A percentile compares a stretch with the other conserved stretches of the same genome.
Conservation (phyloP, 2,329 filamentous ascomycete genomes). For the Aspergillus niger region DNA sequence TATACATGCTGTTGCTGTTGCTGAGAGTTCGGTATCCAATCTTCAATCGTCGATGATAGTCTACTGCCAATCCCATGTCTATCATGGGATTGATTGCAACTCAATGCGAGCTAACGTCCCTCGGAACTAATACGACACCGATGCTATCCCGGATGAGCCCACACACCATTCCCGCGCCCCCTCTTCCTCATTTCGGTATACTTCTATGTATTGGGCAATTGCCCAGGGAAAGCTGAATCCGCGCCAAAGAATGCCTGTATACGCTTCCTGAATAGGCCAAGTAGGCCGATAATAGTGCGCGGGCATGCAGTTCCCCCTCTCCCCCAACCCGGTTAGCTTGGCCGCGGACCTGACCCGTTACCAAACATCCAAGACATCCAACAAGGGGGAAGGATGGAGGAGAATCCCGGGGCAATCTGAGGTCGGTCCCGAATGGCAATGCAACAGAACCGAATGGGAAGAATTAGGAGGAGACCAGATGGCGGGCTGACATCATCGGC, state of each 20-base stretch:
- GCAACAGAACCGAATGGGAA: neutral
- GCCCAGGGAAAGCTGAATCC: neutral
- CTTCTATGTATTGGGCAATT: neutral
- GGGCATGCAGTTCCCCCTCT: neutral
- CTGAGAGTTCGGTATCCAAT: too few species aligned
- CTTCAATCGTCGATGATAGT: too few species aligned
- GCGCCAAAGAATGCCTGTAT: neutral
- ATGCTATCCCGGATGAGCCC: too few species aligned
- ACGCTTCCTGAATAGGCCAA: neutral
- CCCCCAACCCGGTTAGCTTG: neutral
- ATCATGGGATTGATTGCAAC: too few species aligned
- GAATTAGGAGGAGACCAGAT: too few species aligned
- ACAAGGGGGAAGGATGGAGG: neutral
- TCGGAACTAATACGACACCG: too few species aligned
- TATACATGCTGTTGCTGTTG: too few species aligned
- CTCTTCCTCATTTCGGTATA: neutral
- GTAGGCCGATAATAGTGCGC: neutral
- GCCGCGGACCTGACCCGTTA: neutral
- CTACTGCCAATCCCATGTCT: too few species aligned
- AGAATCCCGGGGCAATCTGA: neutral
- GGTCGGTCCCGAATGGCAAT: neutral
- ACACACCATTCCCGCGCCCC: too few species aligned
- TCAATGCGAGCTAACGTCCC: too few species aligned
- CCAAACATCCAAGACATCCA: neutral
- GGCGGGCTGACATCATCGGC: neutral